Evolutionary conservation across 495 filamentous ascomycete genomes (phyloP).

Genomic region (Thermothielavioides terrestris): DNA sequence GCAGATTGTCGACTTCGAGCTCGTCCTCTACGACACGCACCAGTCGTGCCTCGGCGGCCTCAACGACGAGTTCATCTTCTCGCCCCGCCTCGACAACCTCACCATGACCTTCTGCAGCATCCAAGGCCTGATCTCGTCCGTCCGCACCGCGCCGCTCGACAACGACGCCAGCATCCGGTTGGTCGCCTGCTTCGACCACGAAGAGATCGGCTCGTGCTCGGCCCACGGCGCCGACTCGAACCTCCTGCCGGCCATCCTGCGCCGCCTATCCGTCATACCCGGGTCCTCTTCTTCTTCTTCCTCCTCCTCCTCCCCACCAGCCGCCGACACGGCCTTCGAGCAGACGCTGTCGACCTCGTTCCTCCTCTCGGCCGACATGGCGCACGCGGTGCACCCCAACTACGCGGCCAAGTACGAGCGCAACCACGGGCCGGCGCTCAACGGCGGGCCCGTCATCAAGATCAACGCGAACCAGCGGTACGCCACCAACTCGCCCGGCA

Average conservation of each 20-base stretch:
- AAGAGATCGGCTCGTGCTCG: constrained; percentile 86
- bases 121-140: constrained; percentile 69
- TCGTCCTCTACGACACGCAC: constrained; percentile 93
- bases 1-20: constrained; percentile 86
- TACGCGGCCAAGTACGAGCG: constrained; percentile 85
- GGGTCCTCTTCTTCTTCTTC: constrained; percentile 34
- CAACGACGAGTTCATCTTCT: constrained; percentile 90
- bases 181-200: constrained; percentile 91
- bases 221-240: constrained; percentile 94
- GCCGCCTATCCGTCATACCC: constrained; percentile 74
- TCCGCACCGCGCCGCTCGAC: constrained; percentile 55
- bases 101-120: constrained; percentile 89
- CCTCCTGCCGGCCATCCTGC: constrained; percentile 77
- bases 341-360: constrained; percentile 89
- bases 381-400: constrained; percentile 90
- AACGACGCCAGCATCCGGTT: constrained; percentile 76
- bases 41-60: constrained; percentile 80
- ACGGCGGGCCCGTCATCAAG: constrained; percentile 94
- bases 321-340: constrained; percentile 75
- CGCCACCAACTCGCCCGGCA: constrained; percentile 90
- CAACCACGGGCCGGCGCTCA: constrained; percentile 87
- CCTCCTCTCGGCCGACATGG: constrained; percentile 95
- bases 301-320: constrained; percentile 27
- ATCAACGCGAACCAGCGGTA: constrained; percentile 96
- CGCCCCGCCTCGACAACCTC: constrained; percentile 85